Base-by-base conservation (phyloP, 805 yeast species). In the Saccharomycopsis guyanensis region DNA sequence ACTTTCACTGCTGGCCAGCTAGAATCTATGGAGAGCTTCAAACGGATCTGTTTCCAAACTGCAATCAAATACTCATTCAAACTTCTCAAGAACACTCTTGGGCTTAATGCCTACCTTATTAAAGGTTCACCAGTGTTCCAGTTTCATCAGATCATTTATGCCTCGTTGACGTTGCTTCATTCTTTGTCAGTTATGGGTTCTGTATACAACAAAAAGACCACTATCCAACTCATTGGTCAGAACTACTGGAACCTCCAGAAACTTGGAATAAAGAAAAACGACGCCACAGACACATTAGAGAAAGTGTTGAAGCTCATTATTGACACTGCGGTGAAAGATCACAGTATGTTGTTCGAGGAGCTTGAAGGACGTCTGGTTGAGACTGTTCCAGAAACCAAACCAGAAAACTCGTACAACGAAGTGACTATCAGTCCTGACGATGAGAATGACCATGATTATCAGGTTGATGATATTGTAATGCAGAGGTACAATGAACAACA, bases 211-310 rank as follows among this genome's bases (percentile, higher is more conserved):
- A 67, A 66, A 45, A 66, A 66, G 19, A 64, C 60, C 47, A 57
- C 74, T 2, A 54, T 77, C 38, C 72, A 64, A 50, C 56, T 75
- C 8, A 74, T 78, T 38, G 69, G 80, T 0, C 66, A 66, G 45
- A 69, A 74, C 6, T 78, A 76, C 51, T 78, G 82, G 82, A 78
- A 74, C 52, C 58, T 78, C 50, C 75, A 72, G 49, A 69, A 74
- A 24, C 70, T 75, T 50, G 82, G 82, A 1, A 79, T 75, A 48
- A 69, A 69, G 46, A 66, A 68, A 54, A 76, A 75, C 52, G 82
- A 76, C 56, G 79, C 78, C 2, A 76, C 81, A 0, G 79, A 73
- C 47, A 75, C 78, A 3, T 77, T 78, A 33, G 80, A 81, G 2
- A 69, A 69, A 43, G 72, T 78, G 40, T 71, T 78, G 40, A 71